phyloP scores from a whole-genome alignment of 1,284 basidiomycete species.

The Coriolopsis trogii region DNA sequence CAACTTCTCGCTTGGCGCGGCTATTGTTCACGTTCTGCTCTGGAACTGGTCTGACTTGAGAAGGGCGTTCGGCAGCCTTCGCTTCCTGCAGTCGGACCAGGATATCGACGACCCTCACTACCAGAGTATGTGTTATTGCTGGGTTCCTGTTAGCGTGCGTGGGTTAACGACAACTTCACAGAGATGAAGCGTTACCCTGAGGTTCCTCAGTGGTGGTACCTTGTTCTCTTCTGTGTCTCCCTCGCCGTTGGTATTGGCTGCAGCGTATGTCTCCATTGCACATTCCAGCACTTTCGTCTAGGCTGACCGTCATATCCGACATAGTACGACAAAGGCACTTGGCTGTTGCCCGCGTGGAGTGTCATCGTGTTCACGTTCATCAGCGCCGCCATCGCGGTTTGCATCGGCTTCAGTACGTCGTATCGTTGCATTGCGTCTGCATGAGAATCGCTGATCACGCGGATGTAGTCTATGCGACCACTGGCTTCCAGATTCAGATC shows the following conservation, averaged over 20 bases:
- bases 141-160: neutral
- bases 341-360: constrained; percentile 58
- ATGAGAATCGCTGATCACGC: neutral
- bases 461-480: constrained; percentile 51
- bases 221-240: constrained; percentile 46
- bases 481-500: constrained; percentile 50
- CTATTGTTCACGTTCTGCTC: constrained; percentile 49
- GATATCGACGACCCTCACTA: constrained; percentile 54
- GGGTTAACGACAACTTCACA: constrained; percentile 6
- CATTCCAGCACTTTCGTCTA: neutral
- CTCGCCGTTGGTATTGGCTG: constrained; percentile 57
- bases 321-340: constrained; percentile 46
- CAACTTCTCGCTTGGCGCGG: constrained; percentile 52
- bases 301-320: neutral
- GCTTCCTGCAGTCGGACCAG: constrained; percentile 41
- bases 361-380: constrained; percentile 51
- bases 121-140: constrained; percentile 31
- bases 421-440: constrained; percentile 1
- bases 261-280: constrained; percentile 34
- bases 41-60: constrained; percentile 55
- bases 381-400: constrained; percentile 48
- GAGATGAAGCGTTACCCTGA: constrained; percentile 56
- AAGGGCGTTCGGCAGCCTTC: constrained; percentile 45
- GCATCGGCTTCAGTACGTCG: constrained; percentile 51
- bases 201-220: constrained; percentile 59